Percentiles rank a stretch among this genome's conserved stretches.
Conservation (phyloP, 352 stramenopile species). For the Pythium guiyangense region DNA sequence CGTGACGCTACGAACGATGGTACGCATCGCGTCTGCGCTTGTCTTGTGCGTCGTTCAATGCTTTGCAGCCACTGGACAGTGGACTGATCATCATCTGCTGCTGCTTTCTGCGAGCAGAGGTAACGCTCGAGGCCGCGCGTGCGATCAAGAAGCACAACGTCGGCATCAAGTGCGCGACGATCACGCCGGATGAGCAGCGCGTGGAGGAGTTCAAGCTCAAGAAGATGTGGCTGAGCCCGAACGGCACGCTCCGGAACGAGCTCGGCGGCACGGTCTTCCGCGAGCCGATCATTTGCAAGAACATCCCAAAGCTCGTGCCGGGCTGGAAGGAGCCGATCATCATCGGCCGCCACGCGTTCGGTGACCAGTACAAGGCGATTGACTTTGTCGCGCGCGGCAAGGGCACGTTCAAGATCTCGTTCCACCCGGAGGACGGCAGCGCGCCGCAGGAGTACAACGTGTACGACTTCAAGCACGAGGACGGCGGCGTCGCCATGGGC, state of each 20-base stretch:
- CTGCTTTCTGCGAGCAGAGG: conserved; percentile 20
- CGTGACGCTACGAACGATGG: conserved; percentile 76
- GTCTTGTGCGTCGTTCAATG: no score
- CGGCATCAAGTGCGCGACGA: conserved; percentile 89
- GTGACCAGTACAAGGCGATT: conserved; percentile 85
- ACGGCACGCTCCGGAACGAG: conserved; percentile 85
- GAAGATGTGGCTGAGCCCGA: conserved; percentile 83
- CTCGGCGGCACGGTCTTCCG: conserved; percentile 87
- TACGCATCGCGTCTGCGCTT: conserved; percentile 3
- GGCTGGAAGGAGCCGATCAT: conserved; percentile 87
- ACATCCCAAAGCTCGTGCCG: conserved; percentile 82
- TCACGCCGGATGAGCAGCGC: conserved; percentile 83
- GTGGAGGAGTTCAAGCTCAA: conserved; percentile 82
- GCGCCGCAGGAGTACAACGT: conserved; percentile 58
- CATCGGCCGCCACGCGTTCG: conserved; percentile 83
- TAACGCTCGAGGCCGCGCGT: conserved; percentile 71
- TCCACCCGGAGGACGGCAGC: conserved; percentile 55
- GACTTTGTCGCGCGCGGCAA: conserved; percentile 72
- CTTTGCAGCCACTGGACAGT: not conserved
- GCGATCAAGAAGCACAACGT: conserved; percentile 80
- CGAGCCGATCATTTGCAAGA: conserved; percentile 85
- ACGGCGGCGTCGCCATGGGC: conserved; percentile 70
- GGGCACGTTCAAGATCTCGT: conserved; percentile 80
- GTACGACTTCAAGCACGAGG: conserved; percentile 75
- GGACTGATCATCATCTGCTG: no score